phyloP scores from a whole-genome alignment of 352 stramenopile species.

The Globisporangium recalcitrans region DNA sequence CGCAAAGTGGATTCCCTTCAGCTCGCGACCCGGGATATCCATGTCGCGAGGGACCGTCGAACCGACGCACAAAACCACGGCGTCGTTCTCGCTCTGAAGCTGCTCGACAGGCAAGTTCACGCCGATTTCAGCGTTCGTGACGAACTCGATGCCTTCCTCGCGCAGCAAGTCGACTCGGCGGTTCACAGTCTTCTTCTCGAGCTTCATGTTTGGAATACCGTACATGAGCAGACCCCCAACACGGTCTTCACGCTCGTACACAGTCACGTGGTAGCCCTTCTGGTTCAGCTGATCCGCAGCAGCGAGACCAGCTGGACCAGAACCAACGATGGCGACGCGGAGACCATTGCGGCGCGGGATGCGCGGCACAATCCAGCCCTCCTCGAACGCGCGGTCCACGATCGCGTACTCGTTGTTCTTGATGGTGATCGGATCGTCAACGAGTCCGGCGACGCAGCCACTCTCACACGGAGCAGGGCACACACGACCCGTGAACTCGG shows the following conservation, averaged over 20 bases:
- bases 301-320: conserved; percentile 89
- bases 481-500: conserved; percentile 97
- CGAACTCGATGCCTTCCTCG: conserved; percentile 97
- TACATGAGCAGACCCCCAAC: conserved; percentile 97
- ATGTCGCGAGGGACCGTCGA: conserved; percentile 94
- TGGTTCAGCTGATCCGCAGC: conserved; percentile 97
- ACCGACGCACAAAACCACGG: conserved; percentile 92
- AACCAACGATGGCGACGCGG: conserved; percentile 94
- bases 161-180: conserved; percentile 91
- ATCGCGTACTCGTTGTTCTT: conserved; percentile 99
- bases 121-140: conserved; percentile 93
- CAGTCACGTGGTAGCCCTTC: conserved; percentile 95
- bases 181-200: conserved; percentile 96
- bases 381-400: conserved; percentile 94
- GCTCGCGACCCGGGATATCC: conserved; percentile 77
- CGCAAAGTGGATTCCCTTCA: conserved; percentile 96
- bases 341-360: conserved; percentile 92
- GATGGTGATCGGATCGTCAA: conserved; percentile 96
- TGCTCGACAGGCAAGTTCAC: conserved; percentile 76
- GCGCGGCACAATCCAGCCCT: conserved; percentile 93
- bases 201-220: conserved; percentile 99
- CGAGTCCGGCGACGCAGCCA: conserved; percentile 93
- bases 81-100: conserved; percentile 81
- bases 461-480: conserved; percentile 96
- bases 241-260: conserved; percentile 96